Evolutionary conservation across 345 rosid genomes (phyloP), one percentile per base, ranked within the genome.

Genomic region (Lumnitzera littorea): DNA sequence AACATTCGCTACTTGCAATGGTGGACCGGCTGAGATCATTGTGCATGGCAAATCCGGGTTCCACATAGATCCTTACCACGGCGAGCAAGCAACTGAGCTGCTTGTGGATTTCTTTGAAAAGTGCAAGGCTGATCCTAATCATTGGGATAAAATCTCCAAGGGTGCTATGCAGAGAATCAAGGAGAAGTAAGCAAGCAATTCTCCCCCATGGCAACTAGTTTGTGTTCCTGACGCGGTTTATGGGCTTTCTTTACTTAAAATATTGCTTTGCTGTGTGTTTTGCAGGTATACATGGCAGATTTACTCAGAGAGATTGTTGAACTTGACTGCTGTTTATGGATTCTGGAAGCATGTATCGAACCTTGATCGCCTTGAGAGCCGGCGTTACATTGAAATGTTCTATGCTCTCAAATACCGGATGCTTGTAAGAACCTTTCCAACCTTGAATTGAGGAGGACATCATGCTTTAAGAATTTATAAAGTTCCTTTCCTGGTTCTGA

Each of bases 21-120:
- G 96, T 71, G 98, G 98, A 25, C 98, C 98, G 0, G 95, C 96
- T 61, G 98, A 91, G 92, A 91, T 91, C 60, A 91, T 89, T 23
- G 96, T 86, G 24, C 71, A 91, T 1, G 95, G 95, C 5, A 83
- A 82, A 64, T 91, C 96, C 0, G 98, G 98, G 11, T 91, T 72
- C 83, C 80, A 91, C 61, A 87, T 91, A 43, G 96, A 89, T 66
- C 98, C 98, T 5, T 91, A 89, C 84, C 98, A 91, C 5, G 92
- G 95, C 46, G 84, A 82, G 7, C 92, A 87, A 67, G 96, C 91
- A 0, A 89, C 91, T 5, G 83, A 82, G 27, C 79, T 69, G 55
- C 79, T 91, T 2, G 96, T 79, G 8, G 80, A 74, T 14, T 91
- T 91, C 83, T 89, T 91, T 43, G 77, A 79, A 57, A 89, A 79